These are phyloP conservation scores for Mycena alexandri DNA, from an alignment of 768 basidiomycete species.

Conservation along the genomic window DNA sequence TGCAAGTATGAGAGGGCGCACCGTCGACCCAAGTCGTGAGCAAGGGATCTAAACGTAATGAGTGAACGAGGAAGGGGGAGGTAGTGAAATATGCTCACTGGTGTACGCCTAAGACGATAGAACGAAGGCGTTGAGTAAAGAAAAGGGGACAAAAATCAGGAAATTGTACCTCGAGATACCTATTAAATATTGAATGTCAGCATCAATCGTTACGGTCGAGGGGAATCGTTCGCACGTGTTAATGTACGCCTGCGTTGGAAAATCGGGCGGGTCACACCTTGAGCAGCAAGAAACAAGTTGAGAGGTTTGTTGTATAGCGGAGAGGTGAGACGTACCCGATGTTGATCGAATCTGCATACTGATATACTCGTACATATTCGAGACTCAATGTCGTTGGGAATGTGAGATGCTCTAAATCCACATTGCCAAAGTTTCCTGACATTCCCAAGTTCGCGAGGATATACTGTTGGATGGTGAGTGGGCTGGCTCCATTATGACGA, in stretches of 20 bases:
- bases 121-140: not conserved
- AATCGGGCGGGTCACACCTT: slow-evolving; percentile 67
- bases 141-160: not conserved
- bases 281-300: too few species aligned
- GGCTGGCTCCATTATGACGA: too few species aligned
- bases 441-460: slow-evolving; percentile 66
- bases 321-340: slow-evolving; percentile 51
- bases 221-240: slow-evolving; percentile 51
- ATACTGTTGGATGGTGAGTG: slow-evolving; percentile 47
- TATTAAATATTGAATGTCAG: not conserved
- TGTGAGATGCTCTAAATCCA: slow-evolving; percentile 52
- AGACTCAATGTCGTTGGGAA: slow-evolving; percentile 67
- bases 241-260: slow-evolving; percentile 76
- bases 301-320: too few species aligned
- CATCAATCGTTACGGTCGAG: not conserved
- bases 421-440: slow-evolving; percentile 42
- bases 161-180: slow-evolving; percentile 48
- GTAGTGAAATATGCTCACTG: not conserved
- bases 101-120: slow-evolving; percentile 24
- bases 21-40: slow-evolving; percentile 62
- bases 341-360: slow-evolving; percentile 63
- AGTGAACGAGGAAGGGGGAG: slow-evolving; percentile 42
- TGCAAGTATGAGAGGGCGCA: not conserved
- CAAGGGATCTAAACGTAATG: slow-evolving; percentile 70
- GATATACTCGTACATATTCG: slow-evolving; percentile 83